Evolutionary conservation across 768 basidiomycete genomes (phyloP).

Genomic region (Austroboletus eburneus): DNA sequence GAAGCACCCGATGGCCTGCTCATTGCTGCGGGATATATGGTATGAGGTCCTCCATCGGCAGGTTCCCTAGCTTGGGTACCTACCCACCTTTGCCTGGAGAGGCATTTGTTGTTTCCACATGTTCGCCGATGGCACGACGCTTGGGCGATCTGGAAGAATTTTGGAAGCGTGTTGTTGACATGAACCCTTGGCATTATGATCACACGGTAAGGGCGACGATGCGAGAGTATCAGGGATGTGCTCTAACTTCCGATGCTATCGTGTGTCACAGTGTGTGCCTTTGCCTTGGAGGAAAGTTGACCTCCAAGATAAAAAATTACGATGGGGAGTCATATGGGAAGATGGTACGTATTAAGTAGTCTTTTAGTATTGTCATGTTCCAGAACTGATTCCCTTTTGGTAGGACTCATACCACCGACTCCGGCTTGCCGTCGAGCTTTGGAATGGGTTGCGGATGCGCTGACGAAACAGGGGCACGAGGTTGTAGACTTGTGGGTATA

Average conservation of each 20-base stretch:
- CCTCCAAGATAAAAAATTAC: conserved; percentile 31
- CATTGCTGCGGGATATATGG: conserved; percentile 45
- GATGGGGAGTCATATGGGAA: conserved; percentile 39
- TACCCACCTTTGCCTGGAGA: conserved; percentile 34
- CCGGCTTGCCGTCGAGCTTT: conserved; percentile 41
- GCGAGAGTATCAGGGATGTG: not conserved
- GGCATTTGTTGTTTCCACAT: conserved; percentile 35
- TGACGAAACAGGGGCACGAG: conserved; percentile 36
- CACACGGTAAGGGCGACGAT: conserved; percentile 29
- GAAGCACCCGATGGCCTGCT: conserved; percentile 46
- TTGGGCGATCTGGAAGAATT: conserved; percentile 41
- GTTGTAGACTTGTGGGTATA: conserved; percentile 36
- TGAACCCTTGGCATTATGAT: conserved; percentile 43
- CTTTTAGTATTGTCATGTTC: not conserved
- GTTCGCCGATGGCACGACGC: conserved; percentile 39
- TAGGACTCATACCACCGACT: conserved; percentile 36
- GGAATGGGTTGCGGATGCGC: conserved; percentile 29
- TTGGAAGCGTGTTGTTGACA: conserved; percentile 40
- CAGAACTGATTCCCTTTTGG: not conserved
- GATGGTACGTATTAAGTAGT: conserved; percentile 34
- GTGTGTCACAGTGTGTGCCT: conserved; percentile 35
- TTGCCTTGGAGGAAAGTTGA: conserved; percentile 39
- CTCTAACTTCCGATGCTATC: not conserved
- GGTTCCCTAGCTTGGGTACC: conserved; percentile 35
- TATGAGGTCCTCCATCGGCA: conserved; percentile 36